Conservation (phyloP, 1,284 basidiomycete species). For the Sparassis latifolia region DNA sequence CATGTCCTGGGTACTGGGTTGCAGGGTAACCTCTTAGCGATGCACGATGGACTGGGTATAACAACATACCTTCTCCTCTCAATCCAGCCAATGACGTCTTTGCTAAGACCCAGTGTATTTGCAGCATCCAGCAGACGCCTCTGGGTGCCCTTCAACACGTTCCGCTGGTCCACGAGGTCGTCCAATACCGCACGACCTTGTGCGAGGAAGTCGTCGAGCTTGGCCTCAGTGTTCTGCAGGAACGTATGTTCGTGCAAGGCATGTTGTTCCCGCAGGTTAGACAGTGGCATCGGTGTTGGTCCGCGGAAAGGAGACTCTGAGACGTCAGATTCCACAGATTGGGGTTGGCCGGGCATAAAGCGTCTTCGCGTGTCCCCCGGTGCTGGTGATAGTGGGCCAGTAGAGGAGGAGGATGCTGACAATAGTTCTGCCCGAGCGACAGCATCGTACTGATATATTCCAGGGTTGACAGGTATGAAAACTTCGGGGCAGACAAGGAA, state of each 20-base stretch:
- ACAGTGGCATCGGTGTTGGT: slow-evolving; percentile 47
- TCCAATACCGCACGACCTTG: slow-evolving; percentile 88
- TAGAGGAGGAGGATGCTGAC: slow-evolving; percentile 38
- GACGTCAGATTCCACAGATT: slow-evolving; percentile 33
- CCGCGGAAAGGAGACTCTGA: slow-evolving; percentile 72
- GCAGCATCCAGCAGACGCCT: slow-evolving; percentile 79
- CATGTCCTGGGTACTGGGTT: slow-evolving; percentile 79
- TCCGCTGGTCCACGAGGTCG: slow-evolving; percentile 86
- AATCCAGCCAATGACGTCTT: slow-evolving; percentile 93
- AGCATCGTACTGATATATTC: slow-evolving; percentile 40
- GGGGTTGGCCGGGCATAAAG: slow-evolving; percentile 39
- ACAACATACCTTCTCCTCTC: slow-evolving; percentile 76
- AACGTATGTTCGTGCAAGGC: slow-evolving; percentile 86
- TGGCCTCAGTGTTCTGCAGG: slow-evolving; percentile 71
- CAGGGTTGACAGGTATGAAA: background rate
- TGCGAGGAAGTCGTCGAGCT: slow-evolving; percentile 83
- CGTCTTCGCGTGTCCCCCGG: slow-evolving; percentile 56
- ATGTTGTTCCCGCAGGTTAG: slow-evolving; percentile 60
- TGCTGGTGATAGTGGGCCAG: slow-evolving; percentile 37
- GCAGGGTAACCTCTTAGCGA: background rate
- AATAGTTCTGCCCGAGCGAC: slow-evolving; percentile 57
- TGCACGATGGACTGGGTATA: background rate
- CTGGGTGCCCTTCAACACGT: slow-evolving; percentile 88
- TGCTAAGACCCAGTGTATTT: slow-evolving; percentile 86
- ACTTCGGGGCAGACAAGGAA: background rate